These are phyloP conservation scores for Alternaria atra DNA, from an alignment of 2,329 filamentous ascomycete genomes.

Conservation along the genomic window DNA sequence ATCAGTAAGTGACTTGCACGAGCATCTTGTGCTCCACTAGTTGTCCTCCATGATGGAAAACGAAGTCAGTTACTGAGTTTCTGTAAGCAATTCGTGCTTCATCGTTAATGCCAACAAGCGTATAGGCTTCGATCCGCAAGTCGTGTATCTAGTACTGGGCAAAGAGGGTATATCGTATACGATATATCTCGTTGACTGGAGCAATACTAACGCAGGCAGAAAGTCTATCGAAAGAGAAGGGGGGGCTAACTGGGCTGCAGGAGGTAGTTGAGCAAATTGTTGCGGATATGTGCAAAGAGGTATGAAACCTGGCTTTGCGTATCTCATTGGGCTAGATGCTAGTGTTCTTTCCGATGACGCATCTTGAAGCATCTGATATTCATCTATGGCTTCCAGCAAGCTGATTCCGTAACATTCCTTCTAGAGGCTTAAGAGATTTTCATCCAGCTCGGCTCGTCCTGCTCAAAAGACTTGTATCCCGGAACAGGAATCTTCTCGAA, in stretches of 20 bases:
- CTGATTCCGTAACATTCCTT: not conserved
- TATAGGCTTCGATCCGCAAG: not conserved
- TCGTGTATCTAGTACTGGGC: not conserved
- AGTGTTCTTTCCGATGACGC: not conserved
- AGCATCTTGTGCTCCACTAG: not conserved
- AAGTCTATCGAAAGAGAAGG: not conserved
- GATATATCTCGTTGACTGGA: not conserved
- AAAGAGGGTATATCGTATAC: not conserved
- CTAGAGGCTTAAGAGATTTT: constrained; percentile 12
- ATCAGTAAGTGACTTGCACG: not conserved
- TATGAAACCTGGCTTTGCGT: not conserved
- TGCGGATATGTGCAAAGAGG: not conserved
- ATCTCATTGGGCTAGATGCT: not conserved
- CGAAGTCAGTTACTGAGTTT: not conserved
- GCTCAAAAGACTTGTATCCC: constrained; percentile 23
- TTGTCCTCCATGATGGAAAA: not conserved
- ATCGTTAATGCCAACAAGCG: not conserved
- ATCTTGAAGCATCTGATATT: not conserved
- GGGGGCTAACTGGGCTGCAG: not conserved
- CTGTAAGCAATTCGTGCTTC: not conserved
- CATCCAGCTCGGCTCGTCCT: constrained; percentile 37
- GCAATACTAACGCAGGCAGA: not conserved
- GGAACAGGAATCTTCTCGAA: constrained; percentile 36
- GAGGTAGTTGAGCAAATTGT: not conserved
- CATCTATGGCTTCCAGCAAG: not conserved